phyloP scores from a whole-genome alignment of 2,329 filamentous ascomycete genomes.

The Didymella segeticola region DNA sequence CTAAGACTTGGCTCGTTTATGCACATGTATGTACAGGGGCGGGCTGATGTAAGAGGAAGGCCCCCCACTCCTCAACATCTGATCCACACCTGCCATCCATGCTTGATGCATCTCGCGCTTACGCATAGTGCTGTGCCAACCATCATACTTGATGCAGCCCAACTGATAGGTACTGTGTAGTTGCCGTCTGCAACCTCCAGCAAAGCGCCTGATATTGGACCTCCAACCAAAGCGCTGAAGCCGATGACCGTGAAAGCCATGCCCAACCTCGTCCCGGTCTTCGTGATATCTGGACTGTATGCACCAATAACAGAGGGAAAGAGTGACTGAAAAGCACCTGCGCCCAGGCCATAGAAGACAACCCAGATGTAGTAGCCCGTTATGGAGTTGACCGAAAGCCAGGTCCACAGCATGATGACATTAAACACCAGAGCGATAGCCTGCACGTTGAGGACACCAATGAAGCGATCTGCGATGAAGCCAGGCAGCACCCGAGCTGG shows the following conservation, averaged over 20 bases:
- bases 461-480: slow-evolving; percentile 60
- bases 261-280: slow-evolving; percentile 57
- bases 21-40: background rate
- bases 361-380: slow-evolving; percentile 67
- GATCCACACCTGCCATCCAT: slow-evolving; percentile 30
- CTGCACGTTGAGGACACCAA: slow-evolving; percentile 68
- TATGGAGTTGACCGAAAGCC: slow-evolving; percentile 63
- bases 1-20: background rate
- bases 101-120: slow-evolving; percentile 28
- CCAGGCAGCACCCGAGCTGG: slow-evolving; percentile 60
- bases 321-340: slow-evolving; percentile 49
- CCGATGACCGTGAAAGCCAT: slow-evolving; percentile 61
- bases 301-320: slow-evolving; percentile 52
- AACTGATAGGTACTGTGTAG: slow-evolving; percentile 34
- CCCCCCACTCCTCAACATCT: slow-evolving; percentile 22
- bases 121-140: slow-evolving; percentile 24
- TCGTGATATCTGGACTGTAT: slow-evolving; percentile 37
- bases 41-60: background rate
- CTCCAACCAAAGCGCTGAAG: slow-evolving; percentile 59
- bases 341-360: slow-evolving; percentile 68
- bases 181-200: slow-evolving; percentile 49
- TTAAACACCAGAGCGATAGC: slow-evolving; percentile 58
- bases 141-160: slow-evolving; percentile 29
- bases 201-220: slow-evolving; percentile 61
- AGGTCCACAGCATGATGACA: slow-evolving; percentile 58